Percentiles rank a stretch among this genome's conserved stretches.
These are phyloP conservation scores for Hymenoscyphus salicellus DNA, from an alignment of 2,329 filamentous ascomycete genomes.

Conservation along the genomic window DNA sequence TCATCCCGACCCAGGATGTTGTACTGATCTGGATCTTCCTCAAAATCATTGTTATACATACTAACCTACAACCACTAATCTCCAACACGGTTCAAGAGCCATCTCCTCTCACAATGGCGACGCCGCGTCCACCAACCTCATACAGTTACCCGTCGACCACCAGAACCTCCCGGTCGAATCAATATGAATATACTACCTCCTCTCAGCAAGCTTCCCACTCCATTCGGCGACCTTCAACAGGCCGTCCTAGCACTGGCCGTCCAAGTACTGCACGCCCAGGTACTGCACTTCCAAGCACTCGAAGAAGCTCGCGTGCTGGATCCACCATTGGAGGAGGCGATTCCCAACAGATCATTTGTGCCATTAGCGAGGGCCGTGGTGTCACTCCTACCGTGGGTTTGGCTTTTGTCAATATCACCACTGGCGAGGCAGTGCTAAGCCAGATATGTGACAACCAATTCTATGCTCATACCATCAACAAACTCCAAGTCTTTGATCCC, in stretches of 20 bases:
- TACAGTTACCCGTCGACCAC: slow-evolving; percentile 19
- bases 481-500: slow-evolving; percentile 76
- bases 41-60: slow-evolving; percentile 14
- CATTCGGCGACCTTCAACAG: slow-evolving; percentile 28
- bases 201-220: slow-evolving; percentile 23
- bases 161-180: slow-evolving; percentile 26
- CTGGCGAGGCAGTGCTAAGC: slow-evolving; percentile 78
- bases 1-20: background rate
- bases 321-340: slow-evolving; percentile 44
- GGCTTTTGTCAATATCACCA: slow-evolving; percentile 82
- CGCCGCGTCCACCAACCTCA: slow-evolving; percentile 28
- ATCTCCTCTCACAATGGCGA: slow-evolving; percentile 17
- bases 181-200: slow-evolving; percentile 31
- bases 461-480: slow-evolving; percentile 83
- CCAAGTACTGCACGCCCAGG: slow-evolving; percentile 30
- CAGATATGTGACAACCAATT: slow-evolving; percentile 93
- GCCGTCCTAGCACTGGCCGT: slow-evolving; percentile 25
- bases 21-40: background rate
- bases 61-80: slow-evolving; percentile 17
- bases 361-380: slow-evolving; percentile 82
- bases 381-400: slow-evolving; percentile 80
- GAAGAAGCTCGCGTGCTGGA: slow-evolving; percentile 30
- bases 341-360: slow-evolving; percentile 76
- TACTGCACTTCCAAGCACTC: slow-evolving; percentile 31
- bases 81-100: background rate